phyloP scores from a whole-genome alignment of 805 yeast genomes.

The Starmerella floris region DNA sequence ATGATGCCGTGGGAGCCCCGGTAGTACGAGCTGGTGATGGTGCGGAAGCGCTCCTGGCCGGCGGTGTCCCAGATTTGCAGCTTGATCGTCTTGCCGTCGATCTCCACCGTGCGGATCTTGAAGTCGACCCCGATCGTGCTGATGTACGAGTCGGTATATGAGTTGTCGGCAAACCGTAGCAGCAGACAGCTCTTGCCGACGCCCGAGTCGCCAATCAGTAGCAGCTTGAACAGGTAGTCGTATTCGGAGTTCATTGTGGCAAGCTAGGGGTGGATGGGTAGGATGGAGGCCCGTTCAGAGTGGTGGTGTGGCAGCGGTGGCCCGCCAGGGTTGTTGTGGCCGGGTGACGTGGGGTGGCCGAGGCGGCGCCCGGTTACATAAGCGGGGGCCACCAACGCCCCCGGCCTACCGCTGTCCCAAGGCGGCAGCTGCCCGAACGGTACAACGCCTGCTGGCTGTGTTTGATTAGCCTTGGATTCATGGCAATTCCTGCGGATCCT shows the following conservation, averaged over 20 bases:
- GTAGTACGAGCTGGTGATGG: conserved; percentile 92
- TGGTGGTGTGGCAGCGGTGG: no score
- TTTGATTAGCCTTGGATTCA: no score
- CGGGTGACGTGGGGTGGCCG: no score
- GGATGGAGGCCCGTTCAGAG: not conserved
- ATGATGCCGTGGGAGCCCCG: conserved; percentile 98
- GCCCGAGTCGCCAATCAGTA: conserved; percentile 96
- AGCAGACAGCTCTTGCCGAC: conserved; percentile 95
- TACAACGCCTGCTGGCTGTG: no score
- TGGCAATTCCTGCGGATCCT: no score
- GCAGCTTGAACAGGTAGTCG: conserved; percentile 91
- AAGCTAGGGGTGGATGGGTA: not conserved
- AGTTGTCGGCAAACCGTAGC: conserved; percentile 91
- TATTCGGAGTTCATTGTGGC: conserved; percentile 41
- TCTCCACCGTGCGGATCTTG: conserved; percentile 49
- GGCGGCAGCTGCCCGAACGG: no score
- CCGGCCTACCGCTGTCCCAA: no score
- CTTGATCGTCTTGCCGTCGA: conserved; percentile 94
- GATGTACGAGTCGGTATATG: conserved; percentile 91
- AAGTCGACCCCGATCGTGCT: conserved; percentile 98
- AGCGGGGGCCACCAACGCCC: no score
- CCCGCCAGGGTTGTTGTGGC: no score
- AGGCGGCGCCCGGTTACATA: no score
- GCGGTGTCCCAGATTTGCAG: conserved; percentile 99
- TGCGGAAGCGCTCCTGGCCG: conserved; percentile 96